These are phyloP conservation scores for Coprinopsis sp. DNA, from an alignment of 768 basidiomycete species.

Conservation along the genomic window DNA sequence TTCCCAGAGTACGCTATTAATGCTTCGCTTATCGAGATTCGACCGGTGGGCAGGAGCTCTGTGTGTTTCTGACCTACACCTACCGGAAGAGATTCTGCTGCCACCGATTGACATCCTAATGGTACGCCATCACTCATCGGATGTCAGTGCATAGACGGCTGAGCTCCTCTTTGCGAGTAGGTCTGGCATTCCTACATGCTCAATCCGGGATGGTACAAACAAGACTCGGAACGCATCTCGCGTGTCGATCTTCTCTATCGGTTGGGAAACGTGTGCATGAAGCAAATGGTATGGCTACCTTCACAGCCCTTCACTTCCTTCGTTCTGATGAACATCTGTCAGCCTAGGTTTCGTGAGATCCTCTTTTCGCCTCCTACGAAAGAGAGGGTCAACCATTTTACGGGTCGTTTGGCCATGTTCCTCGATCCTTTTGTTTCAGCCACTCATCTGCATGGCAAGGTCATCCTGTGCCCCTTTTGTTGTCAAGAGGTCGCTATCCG, in stretches of 20 bases:
- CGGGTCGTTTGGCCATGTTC: neutral
- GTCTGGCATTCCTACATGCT: slow-evolving; percentile 37
- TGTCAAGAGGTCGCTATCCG: slow-evolving; percentile 17
- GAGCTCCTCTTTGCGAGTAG: slow-evolving; percentile 17
- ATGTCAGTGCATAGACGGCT: neutral
- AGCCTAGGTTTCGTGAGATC: neutral
- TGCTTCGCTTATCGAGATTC: slow-evolving; percentile 26
- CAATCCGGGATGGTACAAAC: slow-evolving; percentile 29
- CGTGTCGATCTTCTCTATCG: slow-evolving; percentile 17
- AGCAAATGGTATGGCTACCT: slow-evolving; percentile 16
- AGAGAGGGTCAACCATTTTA: neutral
- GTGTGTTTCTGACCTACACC: slow-evolving; percentile 7
- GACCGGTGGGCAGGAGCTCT: slow-evolving; percentile 23
- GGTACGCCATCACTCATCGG: slow-evolving; percentile 16
- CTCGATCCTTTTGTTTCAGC: slow-evolving; percentile 11
- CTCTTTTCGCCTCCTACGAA: neutral
- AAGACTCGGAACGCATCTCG: slow-evolving; percentile 24
- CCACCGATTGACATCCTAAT: slow-evolving; percentile 36
- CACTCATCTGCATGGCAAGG: slow-evolving; percentile 11
- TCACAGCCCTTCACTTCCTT: neutral
- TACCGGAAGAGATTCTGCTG: slow-evolving; percentile 16
- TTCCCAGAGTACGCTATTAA: too few species aligned
- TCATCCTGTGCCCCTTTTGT: slow-evolving; percentile 28
- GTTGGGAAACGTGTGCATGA: slow-evolving; percentile 19
- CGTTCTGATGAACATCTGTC: neutral